phyloP scores from a whole-genome alignment of 148 eudicot species.

The Heliosperma pusillum region DNA sequence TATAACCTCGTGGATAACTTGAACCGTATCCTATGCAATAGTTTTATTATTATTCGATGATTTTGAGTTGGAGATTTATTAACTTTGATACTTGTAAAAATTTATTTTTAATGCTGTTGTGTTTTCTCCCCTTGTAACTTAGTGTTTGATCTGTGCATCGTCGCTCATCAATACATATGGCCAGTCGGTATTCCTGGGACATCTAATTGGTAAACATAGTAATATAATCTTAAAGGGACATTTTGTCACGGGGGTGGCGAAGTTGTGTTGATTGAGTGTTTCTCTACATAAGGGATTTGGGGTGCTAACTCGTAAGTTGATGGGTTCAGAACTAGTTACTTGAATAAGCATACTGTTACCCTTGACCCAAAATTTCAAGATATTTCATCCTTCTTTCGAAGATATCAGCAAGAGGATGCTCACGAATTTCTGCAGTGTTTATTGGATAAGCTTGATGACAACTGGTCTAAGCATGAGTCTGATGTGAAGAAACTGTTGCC shows the following conservation, averaged over 20 bases:
- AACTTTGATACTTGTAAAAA: not conserved
- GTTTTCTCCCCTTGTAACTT: not conserved
- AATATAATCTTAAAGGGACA: not conserved
- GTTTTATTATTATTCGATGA: not conserved
- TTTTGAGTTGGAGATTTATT: not conserved
- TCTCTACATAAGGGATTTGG: not conserved
- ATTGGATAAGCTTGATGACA: conserved; percentile 68
- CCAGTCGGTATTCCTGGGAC: not conserved
- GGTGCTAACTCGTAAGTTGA: not conserved
- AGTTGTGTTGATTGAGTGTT: not conserved
- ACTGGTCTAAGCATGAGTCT: conserved; percentile 33
- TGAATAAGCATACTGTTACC: conserved; percentile 20
- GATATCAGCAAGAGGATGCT: conserved; percentile 93
- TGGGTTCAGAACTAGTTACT: not conserved
- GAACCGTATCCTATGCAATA: conserved; percentile 59
- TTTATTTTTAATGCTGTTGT: not conserved
- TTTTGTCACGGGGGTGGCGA: not conserved
- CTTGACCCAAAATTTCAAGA: conserved; percentile 60
- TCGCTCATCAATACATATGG: not conserved
- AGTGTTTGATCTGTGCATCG: not conserved
- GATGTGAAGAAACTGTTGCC: conserved; percentile 15
- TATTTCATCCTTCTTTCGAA: conserved; percentile 57
- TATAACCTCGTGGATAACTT: conserved; percentile 53
- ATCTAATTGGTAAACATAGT: not conserved
- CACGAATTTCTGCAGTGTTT: conserved; percentile 87